Evolutionary conservation across 1,139 yeast species (phyloP), one percentile per base, ranked within the genome.

Genomic region (Magnusiomyces sp.): DNA sequence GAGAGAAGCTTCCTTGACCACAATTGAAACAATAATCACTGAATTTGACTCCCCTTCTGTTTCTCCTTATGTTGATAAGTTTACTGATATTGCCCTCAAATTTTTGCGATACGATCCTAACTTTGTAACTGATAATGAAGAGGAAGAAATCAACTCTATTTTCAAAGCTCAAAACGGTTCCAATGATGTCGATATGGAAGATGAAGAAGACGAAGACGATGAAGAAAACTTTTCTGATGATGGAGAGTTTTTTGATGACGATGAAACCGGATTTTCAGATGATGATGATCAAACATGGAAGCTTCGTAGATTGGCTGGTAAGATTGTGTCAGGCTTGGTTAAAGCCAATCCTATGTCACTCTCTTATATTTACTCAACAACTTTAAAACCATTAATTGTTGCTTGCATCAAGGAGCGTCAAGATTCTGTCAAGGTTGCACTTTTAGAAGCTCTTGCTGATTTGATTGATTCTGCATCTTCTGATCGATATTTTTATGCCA

Each of bases 271-370:
- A 23, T 23, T 23, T 23, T 23, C 29, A 7, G 79, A 74, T 41
- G 74, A 71, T 39, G 80, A 79, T 48, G 89, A 83, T 57, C 78
- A 80, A 31, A 77, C 86, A 1, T 83, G 94, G 87, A 81, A 80
- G 57, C 64, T 87, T 36, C 71, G 95, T 52, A 71, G 78, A 41
- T 75, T 74, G 50, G 69, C 88, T 0, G 74, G 79, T 1, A 67
- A 69, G 27, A 62, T 82, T 34, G 62, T 76, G 2, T 63, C 71
- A 10, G 66, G 73, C 0, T 53, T 79, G n/a, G 66, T 74, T 14
- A 59, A 59, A 3, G 58, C 62, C 7, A 64, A 53, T 72, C 81
- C 56, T 33, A 46, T 53, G 1, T 46, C 49, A n/a, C 52, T 61
- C 20, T 58, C 63, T 0, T 40, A 45, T 2, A 51, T 62, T 23